A percentile compares a stretch with the other conserved stretches of the same genome.
These are phyloP conservation scores for Pseudogymnoascus sp. DNA, from an alignment of 2,329 filamentous ascomycete genomes.

Conservation along the genomic window DNA sequence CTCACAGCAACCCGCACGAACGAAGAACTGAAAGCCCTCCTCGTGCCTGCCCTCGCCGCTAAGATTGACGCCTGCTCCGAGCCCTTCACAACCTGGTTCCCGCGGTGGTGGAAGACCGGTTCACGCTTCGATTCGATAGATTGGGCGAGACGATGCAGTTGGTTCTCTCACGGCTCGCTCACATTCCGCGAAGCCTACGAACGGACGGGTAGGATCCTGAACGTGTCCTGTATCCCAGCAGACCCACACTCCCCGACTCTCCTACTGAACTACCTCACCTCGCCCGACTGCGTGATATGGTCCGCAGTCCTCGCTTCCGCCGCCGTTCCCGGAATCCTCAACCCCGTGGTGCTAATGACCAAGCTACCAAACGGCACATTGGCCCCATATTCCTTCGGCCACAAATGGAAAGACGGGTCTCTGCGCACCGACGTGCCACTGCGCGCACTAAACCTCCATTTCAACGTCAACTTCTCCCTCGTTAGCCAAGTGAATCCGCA, in stretches of 20 bases:
- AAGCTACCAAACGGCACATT: conserved; percentile 67
- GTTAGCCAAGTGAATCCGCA: conserved; percentile 88
- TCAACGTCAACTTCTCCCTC: conserved; percentile 97
- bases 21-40: conserved; percentile 75
- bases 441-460: conserved; percentile 88
- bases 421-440: conserved; percentile 92
- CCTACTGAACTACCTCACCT: conserved; percentile 89
- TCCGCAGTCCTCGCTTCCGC: conserved; percentile 91
- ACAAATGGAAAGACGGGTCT: conserved; percentile 98
- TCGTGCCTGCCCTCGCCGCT: conserved; percentile 79
- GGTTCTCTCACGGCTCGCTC: conserved; percentile 86
- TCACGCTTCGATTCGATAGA: conserved; percentile 90
- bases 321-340: conserved; percentile 90
- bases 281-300: conserved; percentile 97
- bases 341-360: conserved; percentile 94
- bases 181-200: conserved; percentile 95
- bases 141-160: conserved; percentile 77
- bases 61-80: conserved; percentile 84
- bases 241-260: conserved; percentile 89
- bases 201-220: conserved; percentile 86
- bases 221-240: conserved; percentile 91
- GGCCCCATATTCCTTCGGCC: conserved; percentile 88
- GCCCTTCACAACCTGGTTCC: conserved; percentile 64
- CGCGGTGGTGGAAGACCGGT: conserved; percentile 84
- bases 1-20: conserved; percentile 85